These are phyloP conservation scores for Acanthamoeba sp. DNA, from an alignment of 208 protist genomes.

Conservation along the genomic window DNA sequence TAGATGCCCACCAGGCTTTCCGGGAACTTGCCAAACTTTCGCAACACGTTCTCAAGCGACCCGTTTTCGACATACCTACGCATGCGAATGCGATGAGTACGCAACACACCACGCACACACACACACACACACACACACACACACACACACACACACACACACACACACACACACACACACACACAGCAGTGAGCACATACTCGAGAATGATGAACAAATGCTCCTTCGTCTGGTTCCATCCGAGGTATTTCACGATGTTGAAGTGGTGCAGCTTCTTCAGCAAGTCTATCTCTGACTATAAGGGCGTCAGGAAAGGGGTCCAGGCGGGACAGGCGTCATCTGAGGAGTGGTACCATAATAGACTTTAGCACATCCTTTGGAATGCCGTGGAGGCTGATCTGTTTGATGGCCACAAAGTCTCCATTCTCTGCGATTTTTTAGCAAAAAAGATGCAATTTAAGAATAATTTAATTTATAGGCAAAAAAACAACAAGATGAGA, in stretches of 20 bases:
- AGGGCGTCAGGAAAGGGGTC: neutral
- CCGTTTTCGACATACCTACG: constrained; percentile 91
- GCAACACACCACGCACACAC: neutral
- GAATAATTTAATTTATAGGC: neutral
- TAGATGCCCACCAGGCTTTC: constrained; percentile 91
- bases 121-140: neutral
- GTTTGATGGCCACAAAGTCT: constrained; percentile 90
- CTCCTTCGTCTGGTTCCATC: constrained; percentile 86
- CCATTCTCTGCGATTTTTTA: constrained; percentile 76
- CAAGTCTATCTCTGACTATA: constrained; percentile 84
- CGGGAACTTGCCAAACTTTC: constrained; percentile 92
- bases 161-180: neutral
- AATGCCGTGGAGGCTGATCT: constrained; percentile 80
- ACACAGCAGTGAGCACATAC: neutral
- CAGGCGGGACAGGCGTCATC: too few relatives aligned
- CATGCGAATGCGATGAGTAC: neutral
- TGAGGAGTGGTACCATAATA: constrained; percentile 44
- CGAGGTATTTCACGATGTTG: constrained; percentile 93
- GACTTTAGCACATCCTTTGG: constrained; percentile 80
- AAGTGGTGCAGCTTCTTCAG: constrained; percentile 90
- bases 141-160: too few relatives aligned
- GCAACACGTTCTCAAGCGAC: constrained; percentile 75
- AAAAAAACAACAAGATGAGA: neutral
- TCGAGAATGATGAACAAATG: constrained; percentile 86
- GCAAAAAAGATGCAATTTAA: neutral